Conservation (phyloP, 2,329 filamentous ascomycete species). For the Ceratocystis lukuohia region DNA sequence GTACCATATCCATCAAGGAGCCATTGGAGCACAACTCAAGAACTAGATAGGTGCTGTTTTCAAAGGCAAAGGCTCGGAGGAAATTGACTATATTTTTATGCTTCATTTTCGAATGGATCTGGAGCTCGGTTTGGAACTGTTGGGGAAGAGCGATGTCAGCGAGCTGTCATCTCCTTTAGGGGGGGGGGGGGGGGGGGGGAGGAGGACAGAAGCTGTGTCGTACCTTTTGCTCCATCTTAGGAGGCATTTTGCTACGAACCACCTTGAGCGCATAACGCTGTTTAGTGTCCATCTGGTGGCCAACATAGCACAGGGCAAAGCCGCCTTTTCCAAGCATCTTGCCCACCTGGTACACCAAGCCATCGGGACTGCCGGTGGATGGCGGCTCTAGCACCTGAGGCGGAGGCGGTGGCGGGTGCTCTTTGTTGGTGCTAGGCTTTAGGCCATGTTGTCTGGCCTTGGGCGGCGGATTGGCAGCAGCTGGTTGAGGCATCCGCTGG, state of each 20-base stretch:
- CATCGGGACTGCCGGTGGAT: slow-evolving; percentile 54
- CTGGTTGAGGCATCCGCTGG: slow-evolving; percentile 35
- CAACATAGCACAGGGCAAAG: slow-evolving; percentile 70
- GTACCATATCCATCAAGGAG: slow-evolving; percentile 95
- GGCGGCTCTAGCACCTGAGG: slow-evolving; percentile 46
- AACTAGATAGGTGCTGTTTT: slow-evolving; percentile 81
- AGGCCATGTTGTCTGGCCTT: slow-evolving; percentile 35
- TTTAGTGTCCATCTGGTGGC: slow-evolving; percentile 50
- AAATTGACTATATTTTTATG: slow-evolving; percentile 96
- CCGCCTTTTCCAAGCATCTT: slow-evolving; percentile 66
- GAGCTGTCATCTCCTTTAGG: slow-evolving; percentile 16
- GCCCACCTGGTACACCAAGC: slow-evolving; percentile 60
- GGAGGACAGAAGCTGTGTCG: slow-evolving; percentile 17
- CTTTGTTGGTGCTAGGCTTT: slow-evolving; percentile 49
- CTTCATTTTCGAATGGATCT: slow-evolving; percentile 96
- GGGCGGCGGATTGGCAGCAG: slow-evolving; percentile 37
- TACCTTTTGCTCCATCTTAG: slow-evolving; percentile 76
- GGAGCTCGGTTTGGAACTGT: slow-evolving; percentile 68
- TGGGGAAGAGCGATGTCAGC: not conserved
- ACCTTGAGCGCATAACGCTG: slow-evolving; percentile 67
- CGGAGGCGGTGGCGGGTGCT: slow-evolving; percentile 53
- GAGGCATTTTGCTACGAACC: slow-evolving; percentile 68
- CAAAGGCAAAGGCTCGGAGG: slow-evolving; percentile 81
- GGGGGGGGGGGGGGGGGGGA: not conserved
- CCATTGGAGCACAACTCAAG: slow-evolving; percentile 91